Evolutionary conservation across 257 asterid species (phyloP).

Genomic region (Nicotiana sylvestris): DNA sequence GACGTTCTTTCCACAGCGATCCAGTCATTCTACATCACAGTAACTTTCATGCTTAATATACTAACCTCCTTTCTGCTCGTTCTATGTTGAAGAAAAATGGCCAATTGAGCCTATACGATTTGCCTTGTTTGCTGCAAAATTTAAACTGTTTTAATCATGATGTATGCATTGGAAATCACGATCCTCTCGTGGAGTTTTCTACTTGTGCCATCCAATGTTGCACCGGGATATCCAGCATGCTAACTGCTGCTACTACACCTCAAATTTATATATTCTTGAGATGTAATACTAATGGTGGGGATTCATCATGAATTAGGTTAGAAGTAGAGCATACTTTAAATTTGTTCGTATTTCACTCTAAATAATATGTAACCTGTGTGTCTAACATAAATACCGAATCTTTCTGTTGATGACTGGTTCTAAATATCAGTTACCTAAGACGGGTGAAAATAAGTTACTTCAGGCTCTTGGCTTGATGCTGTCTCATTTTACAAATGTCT

Average conservation of each 20-base stretch:
- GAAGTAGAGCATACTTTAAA: not conserved
- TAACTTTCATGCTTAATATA: conserved; percentile 20
- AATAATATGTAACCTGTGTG: not conserved
- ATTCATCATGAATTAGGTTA: no score
- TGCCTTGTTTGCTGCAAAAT: conserved; percentile 11
- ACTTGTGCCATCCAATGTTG: not conserved
- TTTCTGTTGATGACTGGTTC: not conserved
- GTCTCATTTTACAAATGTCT: not conserved
- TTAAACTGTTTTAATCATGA: not conserved
- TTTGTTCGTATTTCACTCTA: not conserved
- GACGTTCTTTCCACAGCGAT: conserved; percentile 82
- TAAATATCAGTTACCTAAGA: not conserved
- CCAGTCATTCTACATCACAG: conserved; percentile 86
- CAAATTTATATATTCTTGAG: not conserved
- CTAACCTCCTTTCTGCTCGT: not conserved
- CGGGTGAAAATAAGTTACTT: not conserved
- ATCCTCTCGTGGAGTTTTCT: not conserved
- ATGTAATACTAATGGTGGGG: not conserved
- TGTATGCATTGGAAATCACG: not conserved
- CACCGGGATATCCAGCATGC: not conserved
- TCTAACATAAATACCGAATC: not conserved
- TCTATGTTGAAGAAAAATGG: not conserved
- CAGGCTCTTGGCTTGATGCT: not conserved
- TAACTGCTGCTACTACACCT: not conserved
- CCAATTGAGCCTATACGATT: not conserved